Evolutionary conservation across 2,329 filamentous ascomycete species (phyloP), one percentile per base, ranked within the genome.

Genomic region (Cladosporium sp.): DNA sequence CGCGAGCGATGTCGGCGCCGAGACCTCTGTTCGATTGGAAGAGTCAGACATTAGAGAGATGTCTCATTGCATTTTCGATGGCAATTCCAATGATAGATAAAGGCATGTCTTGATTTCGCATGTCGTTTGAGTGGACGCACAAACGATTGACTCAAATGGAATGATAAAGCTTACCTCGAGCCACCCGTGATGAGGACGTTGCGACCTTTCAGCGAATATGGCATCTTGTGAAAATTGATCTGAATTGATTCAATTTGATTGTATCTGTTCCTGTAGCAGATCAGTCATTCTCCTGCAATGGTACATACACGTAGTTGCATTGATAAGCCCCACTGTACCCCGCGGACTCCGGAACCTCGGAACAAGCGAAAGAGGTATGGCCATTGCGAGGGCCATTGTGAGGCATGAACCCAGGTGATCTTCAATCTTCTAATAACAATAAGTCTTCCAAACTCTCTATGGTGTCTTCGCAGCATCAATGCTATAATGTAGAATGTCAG

Each of bases 171-270:
- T 62, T 74, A 86, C 84, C 83, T 77, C 45, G 83, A 85, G 47
- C 83, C 84, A 44, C 83, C 85, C 0, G 84, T 88, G 20, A 89
- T 76, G 15, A 88, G 78, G 25, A 87, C 81, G 64, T 85, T 87
- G 34, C 83, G 77, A 55, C 77, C 79, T 62, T 80, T 80, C 44
- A 88, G 76, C n/a, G 77, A 73, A 72, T 87, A 87, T 1, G 83
- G 81, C 84, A 87, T 88, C 13, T 44, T 72, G 12, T 3, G 10
- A n/a, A 1, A 22, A 6, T 35, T 50, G 12, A 1, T 17, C 25
- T 24, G 20, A 7, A 20, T 35, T 6, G 15, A 17, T 2, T 50
- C 32, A 7, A n/a, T 35, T 35, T 5, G 17, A 35, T n/a, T 32
- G 45, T 35, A 35, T 19, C 22, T 6, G n/a, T 35, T 48, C 3